Conservation (phyloP, 345 rosid species). For the Pistacia atlantica region DNA sequence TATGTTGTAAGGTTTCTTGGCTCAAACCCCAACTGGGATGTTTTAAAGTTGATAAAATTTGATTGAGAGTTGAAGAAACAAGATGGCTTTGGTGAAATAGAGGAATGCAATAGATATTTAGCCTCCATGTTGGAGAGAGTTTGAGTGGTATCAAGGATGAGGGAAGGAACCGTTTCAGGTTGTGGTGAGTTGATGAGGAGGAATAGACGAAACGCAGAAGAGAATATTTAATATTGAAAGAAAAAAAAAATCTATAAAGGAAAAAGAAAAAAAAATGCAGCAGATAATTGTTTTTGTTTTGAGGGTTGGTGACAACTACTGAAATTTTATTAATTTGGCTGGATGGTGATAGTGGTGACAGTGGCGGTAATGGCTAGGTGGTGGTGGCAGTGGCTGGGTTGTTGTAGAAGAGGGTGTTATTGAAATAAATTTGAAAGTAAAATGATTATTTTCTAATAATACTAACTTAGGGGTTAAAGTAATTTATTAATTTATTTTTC, state of each 20-base stretch:
- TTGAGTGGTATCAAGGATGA: not conserved
- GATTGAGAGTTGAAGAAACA: constrained; percentile 23
- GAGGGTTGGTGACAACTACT: constrained; percentile 17
- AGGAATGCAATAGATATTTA: constrained; percentile 30
- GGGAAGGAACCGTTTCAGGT: not conserved
- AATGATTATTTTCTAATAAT: too few species aligned
- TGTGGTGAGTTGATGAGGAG: not conserved
- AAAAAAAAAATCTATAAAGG: too few species aligned
- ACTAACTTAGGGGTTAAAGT: too few species aligned
- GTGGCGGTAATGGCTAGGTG: too few species aligned
- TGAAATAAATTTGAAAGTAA: too few species aligned
- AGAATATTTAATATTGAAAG: not conserved
- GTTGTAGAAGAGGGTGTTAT: too few species aligned
- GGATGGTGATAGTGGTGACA: too few species aligned
- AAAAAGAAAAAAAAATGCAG: too few species aligned
- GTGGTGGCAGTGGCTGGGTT: too few species aligned
- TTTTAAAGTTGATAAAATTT: constrained; percentile 20
- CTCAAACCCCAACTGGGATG: constrained; percentile 33
- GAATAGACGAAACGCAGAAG: not conserved
- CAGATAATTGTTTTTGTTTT: not conserved
- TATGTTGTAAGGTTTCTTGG: not conserved
- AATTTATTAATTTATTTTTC: too few species aligned
- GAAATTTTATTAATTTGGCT: too few species aligned
- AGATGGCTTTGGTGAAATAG: constrained; percentile 20
- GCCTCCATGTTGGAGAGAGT: constrained; percentile 38